Evolutionary conservation across 1,284 basidiomycete genomes (phyloP).

Genomic region (Lignosus rhinocerotis): DNA sequence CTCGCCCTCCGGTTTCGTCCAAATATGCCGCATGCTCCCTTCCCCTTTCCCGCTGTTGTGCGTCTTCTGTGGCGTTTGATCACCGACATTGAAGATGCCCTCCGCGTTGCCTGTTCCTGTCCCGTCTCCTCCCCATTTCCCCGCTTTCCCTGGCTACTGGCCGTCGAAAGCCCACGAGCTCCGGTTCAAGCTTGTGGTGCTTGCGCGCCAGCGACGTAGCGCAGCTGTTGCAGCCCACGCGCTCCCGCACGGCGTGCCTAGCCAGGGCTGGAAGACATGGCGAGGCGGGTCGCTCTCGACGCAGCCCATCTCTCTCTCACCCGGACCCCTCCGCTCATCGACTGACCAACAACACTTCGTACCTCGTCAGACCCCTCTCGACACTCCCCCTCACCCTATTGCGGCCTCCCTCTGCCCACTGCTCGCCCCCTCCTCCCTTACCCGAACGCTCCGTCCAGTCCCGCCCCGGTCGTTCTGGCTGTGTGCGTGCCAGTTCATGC

Average conservation of each 20-base stretch:
- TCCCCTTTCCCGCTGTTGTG: constrained; percentile 14
- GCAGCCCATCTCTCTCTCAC: constrained; percentile 16
- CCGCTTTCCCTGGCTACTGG: constrained; percentile 21
- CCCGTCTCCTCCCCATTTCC: constrained; percentile 15
- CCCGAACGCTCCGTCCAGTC: constrained; percentile 23
- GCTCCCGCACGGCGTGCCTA: constrained; percentile 20
- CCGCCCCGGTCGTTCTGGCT: constrained; percentile 20
- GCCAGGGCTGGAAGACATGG: constrained; percentile 30
- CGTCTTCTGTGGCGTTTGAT: constrained; percentile 30
- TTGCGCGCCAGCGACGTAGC: constrained; percentile 20
- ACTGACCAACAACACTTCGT: constrained; percentile 10
- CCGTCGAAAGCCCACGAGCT: constrained; percentile 20
- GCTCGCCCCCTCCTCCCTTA: constrained; percentile 22
- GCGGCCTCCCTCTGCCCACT: constrained; percentile 20
- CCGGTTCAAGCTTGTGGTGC: constrained; percentile 21
- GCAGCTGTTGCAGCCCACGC: constrained; percentile 18
- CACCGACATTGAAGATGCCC: constrained; percentile 26
- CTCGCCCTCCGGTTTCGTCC: constrained; percentile 18
- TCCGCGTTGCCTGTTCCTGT: constrained; percentile 10
- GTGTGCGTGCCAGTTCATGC: constrained; percentile 32
- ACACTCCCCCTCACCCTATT: constrained; percentile 11
- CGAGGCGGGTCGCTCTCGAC: constrained; percentile 21
- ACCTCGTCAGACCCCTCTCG: constrained; percentile 6
- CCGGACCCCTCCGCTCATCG: constrained; percentile 15
- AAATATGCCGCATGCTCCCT: constrained; percentile 19